A percentile compares a stretch with the other conserved stretches of the same genome.
Conservation (phyloP, 1,284 basidiomycete species). For the Rhodotorula glutinis region DNA sequence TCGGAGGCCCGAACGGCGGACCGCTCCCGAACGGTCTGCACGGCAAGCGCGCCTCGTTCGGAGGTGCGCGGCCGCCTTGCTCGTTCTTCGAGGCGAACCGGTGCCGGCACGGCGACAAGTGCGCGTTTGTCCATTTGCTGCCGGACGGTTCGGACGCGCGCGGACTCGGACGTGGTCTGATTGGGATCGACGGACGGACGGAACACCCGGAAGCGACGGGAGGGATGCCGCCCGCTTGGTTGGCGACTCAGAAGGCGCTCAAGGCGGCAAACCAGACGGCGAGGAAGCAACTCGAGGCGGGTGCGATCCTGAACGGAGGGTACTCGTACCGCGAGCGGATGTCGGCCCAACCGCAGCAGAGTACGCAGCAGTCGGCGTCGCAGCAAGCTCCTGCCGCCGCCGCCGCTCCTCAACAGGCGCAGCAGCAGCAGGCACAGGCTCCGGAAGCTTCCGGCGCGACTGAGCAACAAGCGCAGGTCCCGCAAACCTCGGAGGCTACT, state of each 20-base stretch:
- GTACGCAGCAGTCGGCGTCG: too few relatives aligned
- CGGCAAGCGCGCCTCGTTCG: constrained; percentile 14
- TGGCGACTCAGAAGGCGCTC: constrained; percentile 15
- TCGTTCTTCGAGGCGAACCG: constrained; percentile 42
- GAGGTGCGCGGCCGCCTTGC: constrained; percentile 35
- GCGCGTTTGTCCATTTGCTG: constrained; percentile 36
- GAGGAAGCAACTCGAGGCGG: constrained; percentile 14
- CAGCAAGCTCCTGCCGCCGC: not conserved
- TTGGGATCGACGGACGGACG: constrained; percentile 36
- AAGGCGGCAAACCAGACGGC: constrained; percentile 3
- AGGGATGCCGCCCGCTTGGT: constrained; percentile 33
- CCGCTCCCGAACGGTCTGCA: not conserved
- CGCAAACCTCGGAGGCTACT: not conserved
- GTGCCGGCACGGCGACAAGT: constrained; percentile 41
- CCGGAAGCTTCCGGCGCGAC: not conserved
- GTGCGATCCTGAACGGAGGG: constrained; percentile 22
- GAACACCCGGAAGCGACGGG: constrained; percentile 35
- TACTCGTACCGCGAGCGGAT: constrained; percentile 20
- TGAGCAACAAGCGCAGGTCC: not conserved
- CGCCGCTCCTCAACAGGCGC: not conserved
- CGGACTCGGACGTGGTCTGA: constrained; percentile 23
- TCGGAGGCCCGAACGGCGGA: constrained; percentile 4
- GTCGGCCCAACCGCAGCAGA: not conserved
- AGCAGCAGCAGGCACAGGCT: not conserved
- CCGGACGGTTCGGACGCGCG: constrained; percentile 40